phyloP scores from a whole-genome alignment of 2,329 filamentous ascomycete species.

The Onygenales sp. region DNA sequence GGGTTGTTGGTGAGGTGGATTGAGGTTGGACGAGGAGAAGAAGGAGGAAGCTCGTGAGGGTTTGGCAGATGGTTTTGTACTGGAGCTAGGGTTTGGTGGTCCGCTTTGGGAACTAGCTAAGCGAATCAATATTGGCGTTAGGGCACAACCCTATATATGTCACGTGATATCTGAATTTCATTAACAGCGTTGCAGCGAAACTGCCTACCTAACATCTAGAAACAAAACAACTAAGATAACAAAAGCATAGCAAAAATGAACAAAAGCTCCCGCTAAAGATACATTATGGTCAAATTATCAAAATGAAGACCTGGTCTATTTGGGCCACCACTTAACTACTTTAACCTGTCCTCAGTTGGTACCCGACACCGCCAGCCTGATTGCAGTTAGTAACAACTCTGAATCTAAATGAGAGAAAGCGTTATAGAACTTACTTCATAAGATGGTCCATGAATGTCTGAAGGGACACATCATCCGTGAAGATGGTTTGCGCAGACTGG shows the following conservation, averaged over 20 bases:
- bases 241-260: not conserved
- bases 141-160: slow-evolving; percentile 13
- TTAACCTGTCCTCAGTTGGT: slow-evolving; percentile 32
- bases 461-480: slow-evolving; percentile 94
- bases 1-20: slow-evolving; percentile 23
- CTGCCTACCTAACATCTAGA: not conserved
- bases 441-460: slow-evolving; percentile 99
- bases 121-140: slow-evolving; percentile 7
- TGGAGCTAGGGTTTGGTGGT: slow-evolving; percentile 21
- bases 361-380: slow-evolving; percentile 42
- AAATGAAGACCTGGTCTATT: slow-evolving; percentile 24
- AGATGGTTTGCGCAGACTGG: slow-evolving; percentile 92
- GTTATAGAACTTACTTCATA: slow-evolving; percentile 71
- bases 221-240: not conserved
- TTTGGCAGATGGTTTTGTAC: slow-evolving; percentile 10
- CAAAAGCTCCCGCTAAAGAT: slow-evolving; percentile 26
- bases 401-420: slow-evolving; percentile 9
- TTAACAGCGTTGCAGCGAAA: not conserved
- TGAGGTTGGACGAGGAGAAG: slow-evolving; percentile 20
- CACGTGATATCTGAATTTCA: slow-evolving; percentile 13
- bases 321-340: slow-evolving; percentile 22
- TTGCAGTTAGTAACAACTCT: slow-evolving; percentile 2
- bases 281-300: slow-evolving; percentile 27
- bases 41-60: slow-evolving; percentile 9
- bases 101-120: slow-evolving; percentile 15